Percentiles rank a stretch among this genome's conserved stretches.
phyloP scores from a whole-genome alignment of 2,329 filamentous ascomycete genomes.

The Stachybotrys chartarum region DNA sequence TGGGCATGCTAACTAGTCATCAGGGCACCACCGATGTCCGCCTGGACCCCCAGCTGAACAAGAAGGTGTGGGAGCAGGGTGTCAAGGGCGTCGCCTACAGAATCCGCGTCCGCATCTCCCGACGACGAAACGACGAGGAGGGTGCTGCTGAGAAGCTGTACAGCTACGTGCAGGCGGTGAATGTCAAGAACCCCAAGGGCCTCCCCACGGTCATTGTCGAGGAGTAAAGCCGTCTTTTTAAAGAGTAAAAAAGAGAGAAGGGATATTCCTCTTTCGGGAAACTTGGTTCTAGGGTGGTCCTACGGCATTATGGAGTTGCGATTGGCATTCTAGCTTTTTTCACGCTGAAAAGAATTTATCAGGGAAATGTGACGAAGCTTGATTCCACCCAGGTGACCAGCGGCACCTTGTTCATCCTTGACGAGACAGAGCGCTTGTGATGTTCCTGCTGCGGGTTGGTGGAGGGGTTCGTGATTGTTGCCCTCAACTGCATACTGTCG shows the following conservation, averaged over 20 bases:
- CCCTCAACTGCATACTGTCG: no score
- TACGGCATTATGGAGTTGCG: constrained; percentile 39
- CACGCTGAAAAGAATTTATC: constrained; percentile 26
- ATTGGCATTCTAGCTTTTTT: constrained; percentile 36
- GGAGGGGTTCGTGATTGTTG: background rate
- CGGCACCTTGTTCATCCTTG: background rate
- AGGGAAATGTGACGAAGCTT: constrained; percentile 27
- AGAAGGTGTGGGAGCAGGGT: constrained; percentile 99
- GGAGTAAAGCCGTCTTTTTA: constrained; percentile 40
- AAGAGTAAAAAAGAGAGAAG: constrained; percentile 11
- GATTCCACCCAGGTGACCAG: constrained; percentile 2
- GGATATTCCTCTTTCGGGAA: constrained; percentile 26
- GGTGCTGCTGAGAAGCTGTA: constrained; percentile 99
- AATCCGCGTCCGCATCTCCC: constrained; percentile 95
- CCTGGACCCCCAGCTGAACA: constrained; percentile 97
- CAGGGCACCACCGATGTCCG: constrained; percentile 97
- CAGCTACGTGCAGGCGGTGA: constrained; percentile 99
- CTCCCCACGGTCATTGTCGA: constrained; percentile 85
- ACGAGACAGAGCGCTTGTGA: no score
- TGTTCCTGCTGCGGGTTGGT: no score
- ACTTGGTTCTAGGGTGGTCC: constrained; percentile 31
- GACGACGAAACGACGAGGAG: constrained; percentile 99
- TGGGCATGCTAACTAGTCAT: constrained; percentile 10
- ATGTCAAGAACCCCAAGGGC: constrained; percentile 99
- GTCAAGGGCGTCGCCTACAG: constrained; percentile 98